These are phyloP conservation scores for Wallacemonas sp. DNA, from an alignment of 208 protist species.

Conservation along the genomic window DNA sequence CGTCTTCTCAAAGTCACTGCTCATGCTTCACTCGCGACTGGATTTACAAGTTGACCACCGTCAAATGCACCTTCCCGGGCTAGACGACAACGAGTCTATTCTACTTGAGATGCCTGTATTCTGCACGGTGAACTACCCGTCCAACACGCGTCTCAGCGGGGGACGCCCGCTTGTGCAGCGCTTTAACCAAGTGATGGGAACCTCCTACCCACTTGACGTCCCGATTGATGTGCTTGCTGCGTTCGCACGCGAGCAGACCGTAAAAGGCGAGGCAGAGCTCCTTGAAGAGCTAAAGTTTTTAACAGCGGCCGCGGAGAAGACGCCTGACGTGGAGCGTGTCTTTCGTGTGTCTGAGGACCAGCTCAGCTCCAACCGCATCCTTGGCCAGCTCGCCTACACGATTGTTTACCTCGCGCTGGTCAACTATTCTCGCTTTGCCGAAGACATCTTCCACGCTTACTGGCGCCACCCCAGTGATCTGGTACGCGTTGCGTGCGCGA, in stretches of 20 bases:
- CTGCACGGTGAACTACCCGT: slow-evolving; percentile 86
- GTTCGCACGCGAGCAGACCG: slow-evolving; percentile 56
- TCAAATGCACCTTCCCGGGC: slow-evolving; percentile 46
- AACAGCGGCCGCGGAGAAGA: slow-evolving; percentile 54
- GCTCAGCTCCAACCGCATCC: slow-evolving; percentile 78
- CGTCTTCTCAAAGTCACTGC: slow-evolving; percentile 85
- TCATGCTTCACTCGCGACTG: slow-evolving; percentile 81
- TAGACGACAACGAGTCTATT: slow-evolving; percentile 69
- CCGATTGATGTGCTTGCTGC: slow-evolving; percentile 89
- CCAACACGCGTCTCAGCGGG: slow-evolving; percentile 81
- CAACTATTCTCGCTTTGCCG: slow-evolving; percentile 68
- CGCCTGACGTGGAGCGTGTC: slow-evolving; percentile 78
- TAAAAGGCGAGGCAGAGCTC: slow-evolving; percentile 73
- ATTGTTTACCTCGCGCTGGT: slow-evolving; percentile 88
- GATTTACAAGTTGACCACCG: slow-evolving; percentile 88
- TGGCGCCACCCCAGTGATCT: slow-evolving; percentile 74
- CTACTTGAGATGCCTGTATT: slow-evolving; percentile 88
- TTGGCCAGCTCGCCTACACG: slow-evolving; percentile 88
- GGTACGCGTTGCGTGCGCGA: slow-evolving; percentile 84
- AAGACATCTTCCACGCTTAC: slow-evolving; percentile 80
- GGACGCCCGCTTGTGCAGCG: slow-evolving; percentile 81
- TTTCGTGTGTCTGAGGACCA: slow-evolving; percentile 80
- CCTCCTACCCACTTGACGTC: slow-evolving; percentile 82
- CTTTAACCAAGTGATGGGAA: slow-evolving; percentile 90
- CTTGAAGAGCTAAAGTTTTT: slow-evolving; percentile 85